Evolutionary conservation across 2,329 filamentous ascomycete genomes (phyloP), one percentile per base, ranked within the genome.

Genomic region (Byssoonygena ceratinophila): DNA sequence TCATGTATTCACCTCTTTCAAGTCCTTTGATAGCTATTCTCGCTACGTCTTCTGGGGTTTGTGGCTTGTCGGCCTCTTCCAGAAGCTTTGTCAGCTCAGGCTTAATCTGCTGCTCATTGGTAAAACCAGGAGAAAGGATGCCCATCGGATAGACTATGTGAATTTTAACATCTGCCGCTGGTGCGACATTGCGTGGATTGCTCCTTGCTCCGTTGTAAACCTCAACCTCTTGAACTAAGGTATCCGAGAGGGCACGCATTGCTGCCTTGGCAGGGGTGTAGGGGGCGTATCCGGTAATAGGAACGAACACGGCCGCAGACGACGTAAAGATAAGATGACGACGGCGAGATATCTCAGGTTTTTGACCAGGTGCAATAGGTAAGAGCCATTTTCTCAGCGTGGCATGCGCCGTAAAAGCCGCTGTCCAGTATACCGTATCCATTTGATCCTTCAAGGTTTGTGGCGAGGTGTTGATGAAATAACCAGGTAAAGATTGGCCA

Each of bases 381-480:
- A 66, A 68, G 41, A 89, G 78, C 91, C 91, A 96, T 55, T 79
- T 76, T 48, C 77, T 78, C 56, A 96, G 72, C 16, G 85, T 81
- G 18, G 87, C 82, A 65, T 94, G 88, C 34, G 88, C 84, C 71
- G 94, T 86, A 66, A 94, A 92, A 37, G 84, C 84, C 27, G 83
- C 82, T 46, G 87, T 86, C 77, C 84, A 95, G 73, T 87, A 97
- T 71, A 96, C 91, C 60, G 91, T 79, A 64, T 95, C 87, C 87
- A 95, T 95, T 67, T 94, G 87, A 58, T 76, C 74, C 39, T 84
- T 79, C 59, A 89, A 73, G 9, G 77, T 78, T 6, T 81, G 72
- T 49, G 87, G 73, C 7, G 84, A 76, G 36, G 81, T 81, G 56
- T 95, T 86, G 58, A 86, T 68, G 72, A 91, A 94, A 56, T 94